A percentile compares a stretch with the other conserved stretches of the same genome.
Evolutionary conservation across 1,284 basidiomycete genomes (phyloP).

Genomic region (Sanghuangporus sanghuang): DNA sequence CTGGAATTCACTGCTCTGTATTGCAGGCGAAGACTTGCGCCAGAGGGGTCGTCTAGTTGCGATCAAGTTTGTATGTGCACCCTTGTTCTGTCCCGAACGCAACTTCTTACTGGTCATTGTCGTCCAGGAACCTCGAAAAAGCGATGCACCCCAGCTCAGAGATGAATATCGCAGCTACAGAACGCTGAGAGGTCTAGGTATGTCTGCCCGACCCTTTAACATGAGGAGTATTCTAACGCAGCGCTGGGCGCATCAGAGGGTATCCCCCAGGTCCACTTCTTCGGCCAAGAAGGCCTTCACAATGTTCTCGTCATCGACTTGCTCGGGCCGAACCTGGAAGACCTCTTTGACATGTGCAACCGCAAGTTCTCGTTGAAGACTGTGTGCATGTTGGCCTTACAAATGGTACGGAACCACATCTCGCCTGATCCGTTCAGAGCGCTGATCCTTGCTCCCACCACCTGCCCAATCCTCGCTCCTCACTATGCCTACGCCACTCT

Average conservation of each 20-base stretch:
- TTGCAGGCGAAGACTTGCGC: constrained; percentile 78
- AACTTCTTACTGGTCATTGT: neutral
- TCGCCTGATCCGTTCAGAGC: neutral
- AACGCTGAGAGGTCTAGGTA: constrained; percentile 91
- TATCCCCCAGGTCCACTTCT: constrained; percentile 97
- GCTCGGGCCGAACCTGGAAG: constrained; percentile 93
- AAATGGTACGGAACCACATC: constrained; percentile 67
- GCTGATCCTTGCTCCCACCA: neutral
- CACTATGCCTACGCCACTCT: neutral
- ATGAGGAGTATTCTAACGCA: neutral
- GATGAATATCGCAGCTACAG: constrained; percentile 98
- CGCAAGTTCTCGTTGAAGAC: constrained; percentile 97
- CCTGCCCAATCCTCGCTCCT: neutral
- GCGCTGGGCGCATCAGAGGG: constrained; percentile 53
- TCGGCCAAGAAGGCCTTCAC: constrained; percentile 97
- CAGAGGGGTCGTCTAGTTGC: constrained; percentile 81
- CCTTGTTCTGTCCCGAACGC: constrained; percentile 12
- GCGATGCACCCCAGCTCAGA: constrained; percentile 94
- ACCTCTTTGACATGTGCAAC: constrained; percentile 98
- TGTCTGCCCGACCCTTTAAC: neutral
- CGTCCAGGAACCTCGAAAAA: constrained; percentile 91
- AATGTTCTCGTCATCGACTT: constrained; percentile 97
- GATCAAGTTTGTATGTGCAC: constrained; percentile 73
- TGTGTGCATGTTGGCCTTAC: constrained; percentile 97
- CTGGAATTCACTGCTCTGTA: neutral